Base-by-base conservation (phyloP, 768 basidiomycete species). In the Tulasnella sp. region DNA sequence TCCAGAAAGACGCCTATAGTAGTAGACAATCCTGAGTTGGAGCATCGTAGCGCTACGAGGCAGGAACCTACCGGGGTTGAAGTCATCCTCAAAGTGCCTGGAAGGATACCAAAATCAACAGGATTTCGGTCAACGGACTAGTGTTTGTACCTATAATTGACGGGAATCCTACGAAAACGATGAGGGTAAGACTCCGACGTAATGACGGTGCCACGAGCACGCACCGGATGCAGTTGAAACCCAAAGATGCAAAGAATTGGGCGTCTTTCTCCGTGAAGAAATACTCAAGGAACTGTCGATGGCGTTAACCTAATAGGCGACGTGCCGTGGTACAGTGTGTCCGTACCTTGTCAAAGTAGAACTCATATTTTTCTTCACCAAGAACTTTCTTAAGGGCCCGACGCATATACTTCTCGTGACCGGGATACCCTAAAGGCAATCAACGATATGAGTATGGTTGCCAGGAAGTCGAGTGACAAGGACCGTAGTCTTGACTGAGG, bases 291-390 rank as follows among this genome's bases (percentile, higher is more conserved):
- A 88, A 86, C 84, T 87, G 61, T 31, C 15, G 43, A 25, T 9
- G 1, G 0, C 40, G 39, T 32, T 42, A 11, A 3, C 5, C 0
- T 2, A 25, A n/a, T 60, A 8, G 39, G 61, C 9, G 29, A 2
- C 15, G 6, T 19, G 19, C 1, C 40, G 21, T 39, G 23, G 19
- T 29, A n/a, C n/a, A n/a, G n/a, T n/a, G n/a, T n/a, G n/a, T n/a
- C n/a, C n/a, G n/a, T n/a, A 82, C 86, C 74, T 84, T 86, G 75
- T 90, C 84, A 65, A 89, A 91, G 74, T 88, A 91, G 67, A 81
- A 81, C 9, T 80, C 79, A 7, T 82, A 78, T 67, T 85, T 69
- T 34, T 70, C 51, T 49, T 75, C 59, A 0, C 87, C 87, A 25
- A 90, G 72, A 1, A 79, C 75, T 8, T 77, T 73, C 17, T 76